Evolutionary conservation across 495 filamentous ascomycete genomes (phyloP).

Genomic region (Aspergillus panamensis): DNA sequence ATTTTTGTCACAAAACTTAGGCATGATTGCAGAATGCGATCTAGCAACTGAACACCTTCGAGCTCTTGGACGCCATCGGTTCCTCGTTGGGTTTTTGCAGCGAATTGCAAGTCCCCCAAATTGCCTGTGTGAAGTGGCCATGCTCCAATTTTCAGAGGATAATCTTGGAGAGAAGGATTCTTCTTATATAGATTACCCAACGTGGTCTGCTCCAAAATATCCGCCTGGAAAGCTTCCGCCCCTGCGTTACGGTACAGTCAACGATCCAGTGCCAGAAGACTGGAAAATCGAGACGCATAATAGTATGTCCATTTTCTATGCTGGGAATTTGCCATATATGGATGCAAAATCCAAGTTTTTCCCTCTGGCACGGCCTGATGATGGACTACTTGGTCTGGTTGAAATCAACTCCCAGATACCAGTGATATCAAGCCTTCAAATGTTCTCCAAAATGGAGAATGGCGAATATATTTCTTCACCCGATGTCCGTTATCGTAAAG

Average conservation of each 20-base stretch:
- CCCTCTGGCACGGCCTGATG: background rate
- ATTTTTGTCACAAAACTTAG: background rate
- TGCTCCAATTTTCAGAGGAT: background rate
- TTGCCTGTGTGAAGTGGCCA: background rate
- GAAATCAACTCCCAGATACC: background rate
- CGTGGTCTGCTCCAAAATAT: too few species aligned
- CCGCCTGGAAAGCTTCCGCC: background rate
- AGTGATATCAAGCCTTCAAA: background rate
- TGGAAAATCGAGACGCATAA: background rate
- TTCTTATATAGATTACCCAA: too few species aligned
- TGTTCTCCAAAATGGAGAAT: background rate
- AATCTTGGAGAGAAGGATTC: background rate
- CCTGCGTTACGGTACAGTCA: background rate
- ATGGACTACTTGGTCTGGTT: background rate
- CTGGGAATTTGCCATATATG: background rate
- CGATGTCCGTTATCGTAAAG: background rate
- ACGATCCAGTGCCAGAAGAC: background rate
- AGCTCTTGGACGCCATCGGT: background rate
- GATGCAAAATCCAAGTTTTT: background rate
- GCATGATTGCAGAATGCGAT: background rate
- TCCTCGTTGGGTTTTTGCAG: background rate
- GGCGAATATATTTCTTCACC: background rate
- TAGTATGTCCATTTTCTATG: background rate
- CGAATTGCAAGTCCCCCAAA: background rate
- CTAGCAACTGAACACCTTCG: background rate